Evolutionary conservation across 306 rosid genomes (phyloP), one percentile per base, ranked within the genome.

Genomic region (Cucurbita maxima): DNA sequence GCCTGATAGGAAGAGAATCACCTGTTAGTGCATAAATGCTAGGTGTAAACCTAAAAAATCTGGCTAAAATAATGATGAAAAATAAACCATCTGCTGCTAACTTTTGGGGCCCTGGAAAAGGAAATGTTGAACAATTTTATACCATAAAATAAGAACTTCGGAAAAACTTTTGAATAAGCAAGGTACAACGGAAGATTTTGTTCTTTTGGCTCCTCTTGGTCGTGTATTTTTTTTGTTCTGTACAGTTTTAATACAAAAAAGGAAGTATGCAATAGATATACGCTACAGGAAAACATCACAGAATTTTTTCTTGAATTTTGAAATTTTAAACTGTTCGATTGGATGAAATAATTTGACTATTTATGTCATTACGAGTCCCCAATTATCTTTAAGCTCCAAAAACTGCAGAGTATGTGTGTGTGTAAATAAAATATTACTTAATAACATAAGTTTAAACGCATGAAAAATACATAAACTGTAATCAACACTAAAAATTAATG

Each of bases 1-100:
- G 97, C 99, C 99, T 95, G 86, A 76, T 71, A 56, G 47, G 73
- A 76, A 75, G 74, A 83, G 51, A 85, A 48, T 45, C 73, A 30
- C 10, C 56, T 6, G 48, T 22, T 18, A 60, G 51, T n/a, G 51
- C 12, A 38, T 50, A 10, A 20, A 64, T 41, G 8, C 45, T 44
- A 19, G 57, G 22, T 14, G 20, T 60, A 36, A 60, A 59, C 18
- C 40, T 30, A 12, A 13, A 7, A 36, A 61, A 37, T 37, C 20
- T 6, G 57, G 18, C 25, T 25, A 69, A 45, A 47, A 25, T 25
- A 48, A 69, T 69, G 22, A 30, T 15, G 8, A 57, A 47, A 69
- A 69, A 30, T 14, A 25, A 34, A 69, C 15, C 12, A 68, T 68
- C 55, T 20, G 56, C 40, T 20, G 56, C 56, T 67, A 45, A 67